Percentiles rank a stretch among this genome's conserved stretches.
phyloP scores from a whole-genome alignment of 345 rosid species.

The Bruguiera sexangula region DNA sequence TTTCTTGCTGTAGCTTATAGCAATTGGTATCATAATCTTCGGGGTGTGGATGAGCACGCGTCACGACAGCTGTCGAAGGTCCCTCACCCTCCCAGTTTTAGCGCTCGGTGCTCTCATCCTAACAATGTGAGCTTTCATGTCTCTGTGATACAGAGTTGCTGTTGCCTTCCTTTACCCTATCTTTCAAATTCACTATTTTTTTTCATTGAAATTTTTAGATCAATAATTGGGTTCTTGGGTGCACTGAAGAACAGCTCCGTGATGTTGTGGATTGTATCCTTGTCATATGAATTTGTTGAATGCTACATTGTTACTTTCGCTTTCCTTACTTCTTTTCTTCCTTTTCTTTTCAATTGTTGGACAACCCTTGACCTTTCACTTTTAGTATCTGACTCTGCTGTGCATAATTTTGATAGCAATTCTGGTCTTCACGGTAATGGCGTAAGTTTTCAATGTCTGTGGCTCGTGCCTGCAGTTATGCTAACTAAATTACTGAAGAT shows the following conservation, averaged over 20 bases:
- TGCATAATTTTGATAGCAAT: constrained; percentile 69
- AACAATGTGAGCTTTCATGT: constrained; percentile 47
- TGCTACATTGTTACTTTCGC: constrained; percentile 1
- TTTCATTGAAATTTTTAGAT: constrained; percentile 41
- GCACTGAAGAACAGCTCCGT: constrained; percentile 76
- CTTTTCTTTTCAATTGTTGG: not conserved
- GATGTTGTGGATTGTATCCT: constrained; percentile 95
- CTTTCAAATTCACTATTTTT: not conserved
- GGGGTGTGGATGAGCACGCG: constrained; percentile 98
- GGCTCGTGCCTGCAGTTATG: not conserved
- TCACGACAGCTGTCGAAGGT: constrained; percentile 73
- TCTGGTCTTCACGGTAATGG: constrained; percentile 83
- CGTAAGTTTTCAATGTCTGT: constrained; percentile 52
- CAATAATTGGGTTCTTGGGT: constrained; percentile 86
- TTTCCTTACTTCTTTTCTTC: not conserved
- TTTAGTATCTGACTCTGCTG: constrained; percentile 71
- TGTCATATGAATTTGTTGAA: constrained; percentile 1
- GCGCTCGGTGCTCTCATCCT: constrained; percentile 81
- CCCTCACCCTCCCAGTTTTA: constrained; percentile 80
- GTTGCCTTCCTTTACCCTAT: not conserved
- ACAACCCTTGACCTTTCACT: constrained; percentile 49
- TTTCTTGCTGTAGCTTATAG: constrained; percentile 60
- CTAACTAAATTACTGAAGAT: too few relatives aligned
- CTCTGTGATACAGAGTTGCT: not conserved
- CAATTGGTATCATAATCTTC: constrained; percentile 61